These are phyloP conservation scores for Protostelium mycophagum DNA, from an alignment of 78 protist genomes.

Conservation along the genomic window DNA sequence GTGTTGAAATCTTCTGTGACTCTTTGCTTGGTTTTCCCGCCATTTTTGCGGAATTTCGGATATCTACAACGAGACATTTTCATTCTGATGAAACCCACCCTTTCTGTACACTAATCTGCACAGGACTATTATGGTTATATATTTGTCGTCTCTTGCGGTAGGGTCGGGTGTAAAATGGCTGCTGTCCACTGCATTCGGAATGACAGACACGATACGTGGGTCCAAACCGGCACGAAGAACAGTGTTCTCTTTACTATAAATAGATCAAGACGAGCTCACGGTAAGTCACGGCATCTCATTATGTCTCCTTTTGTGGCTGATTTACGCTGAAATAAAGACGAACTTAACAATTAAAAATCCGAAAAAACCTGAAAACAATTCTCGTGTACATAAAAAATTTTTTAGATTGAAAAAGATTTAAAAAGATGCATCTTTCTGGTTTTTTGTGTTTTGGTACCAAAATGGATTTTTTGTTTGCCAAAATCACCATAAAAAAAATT, in stretches of 20 bases:
- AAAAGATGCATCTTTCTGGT: too few relatives aligned
- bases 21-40: conserved; percentile 23
- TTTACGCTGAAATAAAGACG: too few relatives aligned
- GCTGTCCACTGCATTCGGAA: conserved; percentile 95
- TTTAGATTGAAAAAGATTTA: too few relatives aligned
- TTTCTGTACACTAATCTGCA: conserved; percentile 93
- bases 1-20: neutral
- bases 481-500: too few relatives aligned
- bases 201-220: conserved; percentile 89
- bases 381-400: too few relatives aligned
- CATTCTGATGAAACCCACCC: conserved; percentile 70
- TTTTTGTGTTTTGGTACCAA: too few relatives aligned
- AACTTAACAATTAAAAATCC: too few relatives aligned
- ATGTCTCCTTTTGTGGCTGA: conserved; percentile 10
- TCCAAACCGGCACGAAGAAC: conserved; percentile 82
- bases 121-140: conserved; percentile 80
- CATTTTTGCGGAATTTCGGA: neutral
- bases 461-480: too few relatives aligned
- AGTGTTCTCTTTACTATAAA: conserved; percentile 89
- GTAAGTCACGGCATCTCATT: neutral
- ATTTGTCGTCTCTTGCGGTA: conserved; percentile 35
- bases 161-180: conserved; percentile 79
- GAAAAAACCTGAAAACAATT: too few relatives aligned
- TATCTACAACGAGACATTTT: conserved; percentile 3
- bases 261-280: too few relatives aligned